Base-by-base conservation (phyloP, 306 rosid species). In the Citrullus mucosospermus region DNA sequence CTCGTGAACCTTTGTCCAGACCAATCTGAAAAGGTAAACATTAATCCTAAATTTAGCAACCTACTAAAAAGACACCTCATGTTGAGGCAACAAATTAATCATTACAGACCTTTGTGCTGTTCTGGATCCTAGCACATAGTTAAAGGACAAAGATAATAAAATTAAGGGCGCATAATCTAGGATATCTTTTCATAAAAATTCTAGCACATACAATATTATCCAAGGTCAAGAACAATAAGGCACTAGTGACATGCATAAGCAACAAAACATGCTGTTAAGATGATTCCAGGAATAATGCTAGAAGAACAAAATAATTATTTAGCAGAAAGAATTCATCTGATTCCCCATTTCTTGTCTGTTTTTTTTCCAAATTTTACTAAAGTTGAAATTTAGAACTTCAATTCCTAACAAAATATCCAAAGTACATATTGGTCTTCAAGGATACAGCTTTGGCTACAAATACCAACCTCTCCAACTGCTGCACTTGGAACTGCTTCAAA, bases 381-480 rank as follows among this genome's bases (percentile, higher is more conserved):
- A 30, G 32, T 14, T 25, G 77, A 51, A 30, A 73, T 53, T 28
- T 28, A 50, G 41, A 72, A 48, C 28, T 51, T 48, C 4, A 14
- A 30, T 22, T 50, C 60, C 56, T 22, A 22, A 73, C 34, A 51
- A 51, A 73, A 17, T 73, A 74, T 74, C 62, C 18, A 6, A 34
- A 32, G 10, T 15, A 34, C 20, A 20, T 25, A 3, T 76, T 39
- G 54, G 9, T 36, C 13, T n/a, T 54, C 48, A 46, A 30, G 55
- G 65, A 16, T 55, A 2, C 6, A 79, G 43, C 18, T 76, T 18
- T 4, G 59, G 54, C 53, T 3, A 78, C 51, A 51, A 78, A 22
- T 50, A 36, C 80, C 72, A 78, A 92, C 95, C 97, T 92, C 98
- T 75, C 97, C 98, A 75, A 95, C 90, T 1, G 97, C 97, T 63